A percentile compares a stretch with the other conserved stretches of the same genome.
phyloP scores from a whole-genome alignment of 2,329 filamentous ascomycete species.

The Nemania diffusa region DNA sequence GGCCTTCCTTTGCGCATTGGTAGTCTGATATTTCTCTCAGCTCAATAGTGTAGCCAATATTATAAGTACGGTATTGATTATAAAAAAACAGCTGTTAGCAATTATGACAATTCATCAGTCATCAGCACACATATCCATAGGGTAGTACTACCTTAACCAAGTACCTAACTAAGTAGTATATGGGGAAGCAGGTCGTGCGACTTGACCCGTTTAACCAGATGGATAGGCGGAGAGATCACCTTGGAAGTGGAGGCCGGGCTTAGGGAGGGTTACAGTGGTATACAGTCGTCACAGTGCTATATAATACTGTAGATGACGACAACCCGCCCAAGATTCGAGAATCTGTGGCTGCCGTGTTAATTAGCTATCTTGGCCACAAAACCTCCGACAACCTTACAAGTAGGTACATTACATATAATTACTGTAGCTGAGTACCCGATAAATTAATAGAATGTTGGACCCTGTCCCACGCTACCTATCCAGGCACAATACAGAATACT shows the following conservation, averaged over 20 bases:
- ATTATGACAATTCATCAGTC: background rate
- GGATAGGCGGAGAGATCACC: slow-evolving; percentile 9
- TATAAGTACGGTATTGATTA: background rate
- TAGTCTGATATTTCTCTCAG: too few relatives aligned
- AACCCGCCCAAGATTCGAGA: background rate
- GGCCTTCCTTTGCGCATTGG: background rate
- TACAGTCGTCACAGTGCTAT: background rate
- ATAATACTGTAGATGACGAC: slow-evolving; percentile 8
- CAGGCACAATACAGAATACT: background rate
- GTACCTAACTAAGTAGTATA: background rate
- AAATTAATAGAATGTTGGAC: too few relatives aligned
- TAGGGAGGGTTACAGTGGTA: too few relatives aligned
- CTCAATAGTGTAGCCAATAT: background rate
- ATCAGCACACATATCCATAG: background rate
- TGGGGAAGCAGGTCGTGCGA: slow-evolving; percentile 3
- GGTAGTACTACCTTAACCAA: background rate
- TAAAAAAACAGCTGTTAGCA: slow-evolving; percentile 1
- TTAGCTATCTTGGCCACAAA: background rate
- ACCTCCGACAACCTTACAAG: background rate
- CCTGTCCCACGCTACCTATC: too few relatives aligned
- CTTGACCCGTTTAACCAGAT: slow-evolving; percentile 18
- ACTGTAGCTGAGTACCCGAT: background rate
- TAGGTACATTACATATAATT: background rate
- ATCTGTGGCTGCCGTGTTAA: background rate
- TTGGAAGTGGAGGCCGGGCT: background rate